Percentiles rank a stretch among this genome's conserved stretches.
Evolutionary conservation across 345 rosid genomes (phyloP).

Genomic region (Camelina hispida): DNA sequence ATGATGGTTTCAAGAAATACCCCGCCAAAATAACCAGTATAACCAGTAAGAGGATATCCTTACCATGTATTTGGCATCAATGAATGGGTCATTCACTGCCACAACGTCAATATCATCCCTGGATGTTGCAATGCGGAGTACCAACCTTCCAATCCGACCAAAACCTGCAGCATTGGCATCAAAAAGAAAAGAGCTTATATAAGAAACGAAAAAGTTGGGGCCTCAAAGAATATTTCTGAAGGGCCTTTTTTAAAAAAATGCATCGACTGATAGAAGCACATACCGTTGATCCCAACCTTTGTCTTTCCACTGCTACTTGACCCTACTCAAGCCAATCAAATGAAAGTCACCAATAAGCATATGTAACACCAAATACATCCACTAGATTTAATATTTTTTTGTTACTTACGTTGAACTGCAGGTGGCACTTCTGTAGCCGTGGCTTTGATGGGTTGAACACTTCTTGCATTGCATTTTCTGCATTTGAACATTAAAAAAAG

Average conservation of each 20-base stretch:
- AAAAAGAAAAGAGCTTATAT: constrained; percentile 7
- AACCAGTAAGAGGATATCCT: constrained; percentile 26
- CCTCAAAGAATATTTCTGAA: not conserved
- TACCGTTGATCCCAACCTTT: constrained; percentile 94
- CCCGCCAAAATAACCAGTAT: not conserved
- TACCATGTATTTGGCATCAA: constrained; percentile 97
- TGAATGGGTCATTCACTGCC: constrained; percentile 95
- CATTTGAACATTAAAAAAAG: not conserved
- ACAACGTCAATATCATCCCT: constrained; percentile 94
- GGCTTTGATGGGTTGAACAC: constrained; percentile 71
- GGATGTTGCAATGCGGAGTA: constrained; percentile 78
- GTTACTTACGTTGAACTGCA: constrained; percentile 60
- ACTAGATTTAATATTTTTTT: not conserved
- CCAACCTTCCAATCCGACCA: constrained; percentile 99
- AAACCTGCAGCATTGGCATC: constrained; percentile 80
- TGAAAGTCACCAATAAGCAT: constrained; percentile 38
- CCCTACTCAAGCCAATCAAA: constrained; percentile 51
- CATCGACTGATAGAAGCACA: constrained; percentile 26
- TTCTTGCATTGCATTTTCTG: constrained; percentile 55
- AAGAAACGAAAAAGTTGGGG: not conserved
- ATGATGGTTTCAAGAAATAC: not conserved
- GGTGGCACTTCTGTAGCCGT: constrained; percentile 80
- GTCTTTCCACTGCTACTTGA: constrained; percentile 62
- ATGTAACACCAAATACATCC: constrained; percentile 14
- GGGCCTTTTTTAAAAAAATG: not conserved